Base-by-base conservation (phyloP, 129 eudicot genomes). In the Ambrosia trifida region DNA sequence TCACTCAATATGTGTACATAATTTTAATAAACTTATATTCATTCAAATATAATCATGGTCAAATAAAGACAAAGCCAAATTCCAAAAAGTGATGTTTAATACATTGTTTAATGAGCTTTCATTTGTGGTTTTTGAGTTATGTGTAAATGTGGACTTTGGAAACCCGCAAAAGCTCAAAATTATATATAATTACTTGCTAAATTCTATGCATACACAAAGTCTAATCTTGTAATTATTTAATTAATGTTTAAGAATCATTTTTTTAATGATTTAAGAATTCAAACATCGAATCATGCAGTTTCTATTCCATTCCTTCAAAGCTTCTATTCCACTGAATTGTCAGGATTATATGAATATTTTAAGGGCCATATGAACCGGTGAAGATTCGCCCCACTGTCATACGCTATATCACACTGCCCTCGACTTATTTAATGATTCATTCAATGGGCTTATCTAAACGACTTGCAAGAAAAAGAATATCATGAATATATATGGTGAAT, bases 281-380 rank as follows among this genome's bases (percentile, higher is more conserved):
- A 52, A 52, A 62, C 64, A 78, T 78, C 82, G 82, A 78, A 78
- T 70, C 40, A 63, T 71, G 77, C 82, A 78, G 82, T 72, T 78
- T 78, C 82, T 72, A 78, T 78, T 78, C 82, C 82, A 78, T 78
- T 70, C 82, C 82, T 78, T 70, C 66, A 78, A 78, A 78, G 82
- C 82, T 78, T 78, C 82, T 78, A 78, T 78, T 78, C 82, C 66
- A 70, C 72, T 78, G 82, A 78, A 64, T 64, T 78, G 77, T 78
- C 82, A 70, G 82, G 67, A 70, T 71, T 61, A 62, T 63, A 78
- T 70, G 66, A 63, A 78, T 70, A 78, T 78, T 8, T 78, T 70
- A 78, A 51, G 20, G 64, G 30, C 77, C 70, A 64, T 40, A 70
- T 78, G 72, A 57, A 78, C 81, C 47, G 82, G 14, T 78, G 58